Percentiles rank a stretch among this genome's conserved stretches.
Conservation (phyloP, 139 green algal species). For the Chlamydomonas incerta region DNA sequence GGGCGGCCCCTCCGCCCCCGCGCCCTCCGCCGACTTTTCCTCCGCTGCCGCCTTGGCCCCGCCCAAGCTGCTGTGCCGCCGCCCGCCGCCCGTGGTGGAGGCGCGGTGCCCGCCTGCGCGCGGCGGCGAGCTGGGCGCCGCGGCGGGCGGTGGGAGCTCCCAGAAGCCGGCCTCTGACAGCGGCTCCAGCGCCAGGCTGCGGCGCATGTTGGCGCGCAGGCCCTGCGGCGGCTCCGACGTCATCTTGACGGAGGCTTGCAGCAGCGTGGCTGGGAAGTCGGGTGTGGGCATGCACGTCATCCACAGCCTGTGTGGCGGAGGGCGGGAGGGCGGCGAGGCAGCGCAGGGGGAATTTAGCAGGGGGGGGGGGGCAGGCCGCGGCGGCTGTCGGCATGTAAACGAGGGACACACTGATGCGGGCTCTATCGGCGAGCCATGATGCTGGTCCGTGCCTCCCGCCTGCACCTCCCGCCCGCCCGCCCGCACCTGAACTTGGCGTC, state of each 20-base stretch:
- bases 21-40: too few relatives aligned
- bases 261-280: constrained; percentile 62
- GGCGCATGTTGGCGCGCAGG: constrained; percentile 63
- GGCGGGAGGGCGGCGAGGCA: too few relatives aligned
- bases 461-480: too few relatives aligned
- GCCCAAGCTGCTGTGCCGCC: too few relatives aligned
- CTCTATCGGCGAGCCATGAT: too few relatives aligned
- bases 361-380: too few relatives aligned
- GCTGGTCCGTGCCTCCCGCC: neutral
- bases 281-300: constrained; percentile 65
- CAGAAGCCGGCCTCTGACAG: constrained; percentile 49
- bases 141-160: neutral
- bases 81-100: neutral
- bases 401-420: too few relatives aligned
- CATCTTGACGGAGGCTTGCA: constrained; percentile 74
- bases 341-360: too few relatives aligned
- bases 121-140: neutral
- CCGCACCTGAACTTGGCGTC: constrained; percentile 58
- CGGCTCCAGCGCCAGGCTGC: constrained; percentile 55
- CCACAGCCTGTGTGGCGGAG: constrained; percentile 54
- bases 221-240: constrained; percentile 71
- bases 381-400: too few relatives aligned
- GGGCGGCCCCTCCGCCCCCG: neutral
- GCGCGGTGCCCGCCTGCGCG: neutral
- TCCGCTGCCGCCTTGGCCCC: too few relatives aligned